phyloP scores from a whole-genome alignment of 2,329 filamentous ascomycete genomes.

The Akanthomyces lecanii region DNA sequence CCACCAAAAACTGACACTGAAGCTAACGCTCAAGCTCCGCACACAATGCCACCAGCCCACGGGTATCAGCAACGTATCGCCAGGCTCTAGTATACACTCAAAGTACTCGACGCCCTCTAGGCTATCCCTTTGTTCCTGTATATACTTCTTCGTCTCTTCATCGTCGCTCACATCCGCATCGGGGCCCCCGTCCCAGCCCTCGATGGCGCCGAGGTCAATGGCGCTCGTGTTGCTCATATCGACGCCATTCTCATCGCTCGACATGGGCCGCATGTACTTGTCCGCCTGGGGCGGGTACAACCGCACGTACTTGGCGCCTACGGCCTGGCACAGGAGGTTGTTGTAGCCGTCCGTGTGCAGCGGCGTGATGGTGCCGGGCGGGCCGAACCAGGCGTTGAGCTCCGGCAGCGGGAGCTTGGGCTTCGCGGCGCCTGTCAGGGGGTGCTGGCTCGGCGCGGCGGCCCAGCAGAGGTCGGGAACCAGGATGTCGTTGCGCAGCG shows the following conservation, averaged over 20 bases:
- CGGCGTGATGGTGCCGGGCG: slow-evolving; percentile 81
- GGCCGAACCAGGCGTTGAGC: slow-evolving; percentile 92
- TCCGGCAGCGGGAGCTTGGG: slow-evolving; percentile 52
- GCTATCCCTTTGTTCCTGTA: slow-evolving; percentile 34
- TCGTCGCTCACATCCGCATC: slow-evolving; percentile 5
- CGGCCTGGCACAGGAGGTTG: slow-evolving; percentile 84
- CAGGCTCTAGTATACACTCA: slow-evolving; percentile 74
- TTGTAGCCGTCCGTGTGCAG: slow-evolving; percentile 93
- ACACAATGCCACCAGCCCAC: slow-evolving; percentile 99
- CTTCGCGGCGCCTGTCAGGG: slow-evolving; percentile 34
- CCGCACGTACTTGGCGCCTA: slow-evolving; percentile 87
- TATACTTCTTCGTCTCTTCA: slow-evolving; percentile 27
- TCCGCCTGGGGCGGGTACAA: slow-evolving; percentile 70
- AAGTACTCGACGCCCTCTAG: slow-evolving; percentile 55
- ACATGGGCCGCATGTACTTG: slow-evolving; percentile 55
- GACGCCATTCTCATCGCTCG: slow-evolving; percentile 59
- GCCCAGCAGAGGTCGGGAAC: slow-evolving; percentile 84
- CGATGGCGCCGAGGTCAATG: slow-evolving; percentile 69
- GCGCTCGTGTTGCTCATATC: slow-evolving; percentile 90
- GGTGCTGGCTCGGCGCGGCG: slow-evolving; percentile 54
- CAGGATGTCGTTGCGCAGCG: slow-evolving; percentile 68
- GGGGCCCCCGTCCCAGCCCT: slow-evolving; percentile 51
- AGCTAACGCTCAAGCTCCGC: slow-evolving; percentile 75
- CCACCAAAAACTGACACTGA: slow-evolving; percentile 98
- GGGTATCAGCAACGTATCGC: slow-evolving; percentile 85